Conservation (phyloP, 768 basidiomycete genomes). For the Calocera cornea region DNA sequence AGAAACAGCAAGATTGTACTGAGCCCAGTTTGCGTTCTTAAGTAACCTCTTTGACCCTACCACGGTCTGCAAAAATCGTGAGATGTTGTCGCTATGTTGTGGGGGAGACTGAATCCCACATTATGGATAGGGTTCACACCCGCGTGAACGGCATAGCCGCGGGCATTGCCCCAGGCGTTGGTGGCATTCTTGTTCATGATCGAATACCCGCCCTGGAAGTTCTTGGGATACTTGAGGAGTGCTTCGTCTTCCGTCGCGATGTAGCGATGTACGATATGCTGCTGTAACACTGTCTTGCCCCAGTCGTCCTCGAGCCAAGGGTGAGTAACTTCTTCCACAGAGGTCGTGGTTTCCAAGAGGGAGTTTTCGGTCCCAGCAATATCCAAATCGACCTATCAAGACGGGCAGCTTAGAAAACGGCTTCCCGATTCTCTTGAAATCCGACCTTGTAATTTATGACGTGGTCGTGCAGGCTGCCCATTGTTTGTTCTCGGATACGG, state of each 20-base stretch:
- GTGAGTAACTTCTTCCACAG: constrained; percentile 35
- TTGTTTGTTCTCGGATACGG: constrained; percentile 41
- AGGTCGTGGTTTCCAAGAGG: constrained; percentile 37
- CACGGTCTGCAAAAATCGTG: constrained; percentile 30
- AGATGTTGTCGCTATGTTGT: not conserved
- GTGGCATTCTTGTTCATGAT: constrained; percentile 40
- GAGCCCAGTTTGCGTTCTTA: constrained; percentile 54
- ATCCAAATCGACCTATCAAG: constrained; percentile 46
- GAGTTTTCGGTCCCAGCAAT: constrained; percentile 47
- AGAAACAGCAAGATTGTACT: constrained; percentile 47
- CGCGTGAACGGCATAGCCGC: constrained; percentile 51
- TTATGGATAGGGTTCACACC: constrained; percentile 42
- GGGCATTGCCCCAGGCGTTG: constrained; percentile 44
- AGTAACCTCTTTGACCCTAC: constrained; percentile 45
- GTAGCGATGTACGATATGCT: constrained; percentile 35
- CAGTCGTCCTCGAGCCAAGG: constrained; percentile 52
- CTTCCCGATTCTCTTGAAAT: not conserved
- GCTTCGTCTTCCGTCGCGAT: constrained; percentile 41
- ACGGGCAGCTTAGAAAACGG: not conserved
- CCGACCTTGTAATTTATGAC: constrained; percentile 47
- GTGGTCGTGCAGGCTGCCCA: constrained; percentile 44
- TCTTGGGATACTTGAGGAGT: constrained; percentile 37
- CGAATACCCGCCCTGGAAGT: constrained; percentile 45
- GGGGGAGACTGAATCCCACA: constrained; percentile 26
- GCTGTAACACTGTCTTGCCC: constrained; percentile 42